Conservation (phyloP, 768 basidiomycete genomes). For the Candolleomyces efflorescens region DNA sequence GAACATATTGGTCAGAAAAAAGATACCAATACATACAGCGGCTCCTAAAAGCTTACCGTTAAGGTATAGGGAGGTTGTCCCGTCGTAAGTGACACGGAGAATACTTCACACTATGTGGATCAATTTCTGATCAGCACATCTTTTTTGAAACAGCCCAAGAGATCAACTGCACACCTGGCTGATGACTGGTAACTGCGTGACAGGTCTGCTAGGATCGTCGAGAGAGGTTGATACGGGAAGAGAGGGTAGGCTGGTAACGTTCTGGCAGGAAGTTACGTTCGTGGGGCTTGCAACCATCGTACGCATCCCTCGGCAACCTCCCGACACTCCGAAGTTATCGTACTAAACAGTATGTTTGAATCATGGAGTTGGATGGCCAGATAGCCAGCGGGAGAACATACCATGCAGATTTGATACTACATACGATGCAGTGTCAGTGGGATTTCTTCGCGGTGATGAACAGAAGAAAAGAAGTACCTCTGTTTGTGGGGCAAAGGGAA, state of each 20-base stretch:
- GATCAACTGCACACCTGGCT: not conserved
- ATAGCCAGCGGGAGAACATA: constrained; percentile 13
- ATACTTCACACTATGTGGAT: constrained; percentile 40
- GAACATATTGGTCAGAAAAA: not conserved
- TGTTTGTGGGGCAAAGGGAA: constrained; percentile 47
- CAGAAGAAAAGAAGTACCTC: constrained; percentile 17
- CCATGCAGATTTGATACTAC: constrained; percentile 60
- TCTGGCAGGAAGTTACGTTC: constrained; percentile 30
- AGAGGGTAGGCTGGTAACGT: constrained; percentile 31
- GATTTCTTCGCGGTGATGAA: not conserved
- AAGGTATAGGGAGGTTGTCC: constrained; percentile 47
- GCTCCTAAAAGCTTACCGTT: constrained; percentile 28
- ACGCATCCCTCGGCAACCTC: constrained; percentile 50
- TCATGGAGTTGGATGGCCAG: not conserved
- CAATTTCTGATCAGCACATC: not conserved
- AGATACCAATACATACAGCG: not conserved
- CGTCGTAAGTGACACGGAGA: constrained; percentile 36
- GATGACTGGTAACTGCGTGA: not conserved
- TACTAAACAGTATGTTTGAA: constrained; percentile 24
- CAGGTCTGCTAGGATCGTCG: not conserved
- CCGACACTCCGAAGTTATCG: constrained; percentile 41
- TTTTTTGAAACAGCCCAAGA: not conserved
- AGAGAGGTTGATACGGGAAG: constrained; percentile 13
- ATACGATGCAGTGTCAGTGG: not conserved
- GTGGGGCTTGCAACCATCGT: constrained; percentile 42